phyloP scores from a whole-genome alignment of 2,329 filamentous ascomycete genomes.

The Aspergillus fijiensis region DNA sequence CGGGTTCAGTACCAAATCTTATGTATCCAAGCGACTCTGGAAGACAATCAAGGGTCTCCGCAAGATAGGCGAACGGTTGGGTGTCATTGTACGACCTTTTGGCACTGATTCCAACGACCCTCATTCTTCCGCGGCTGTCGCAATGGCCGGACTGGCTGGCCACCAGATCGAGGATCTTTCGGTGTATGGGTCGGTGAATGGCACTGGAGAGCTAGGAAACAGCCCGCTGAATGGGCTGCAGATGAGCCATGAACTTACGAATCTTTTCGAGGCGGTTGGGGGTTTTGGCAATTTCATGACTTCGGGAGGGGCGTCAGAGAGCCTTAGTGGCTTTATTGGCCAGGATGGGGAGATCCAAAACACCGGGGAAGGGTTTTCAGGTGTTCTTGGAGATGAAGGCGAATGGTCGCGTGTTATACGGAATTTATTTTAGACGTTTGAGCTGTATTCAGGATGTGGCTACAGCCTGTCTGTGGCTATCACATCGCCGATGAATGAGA shows the following conservation, averaged over 20 bases:
- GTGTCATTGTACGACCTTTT: slow-evolving; percentile 47
- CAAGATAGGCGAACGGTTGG: slow-evolving; percentile 61
- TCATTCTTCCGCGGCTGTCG: slow-evolving; percentile 62
- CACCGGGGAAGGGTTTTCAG: slow-evolving; percentile 45
- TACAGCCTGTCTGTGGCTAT: too few species aligned
- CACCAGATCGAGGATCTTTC: slow-evolving; percentile 60
- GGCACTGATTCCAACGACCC: slow-evolving; percentile 51
- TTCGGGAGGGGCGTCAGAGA: slow-evolving; percentile 33
- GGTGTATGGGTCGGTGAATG: slow-evolving; percentile 45
- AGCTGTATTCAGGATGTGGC: not conserved
- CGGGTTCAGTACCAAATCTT: slow-evolving; percentile 61
- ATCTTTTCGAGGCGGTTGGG: slow-evolving; percentile 63
- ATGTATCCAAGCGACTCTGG: slow-evolving; percentile 63
- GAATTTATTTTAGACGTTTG: slow-evolving; percentile 52
- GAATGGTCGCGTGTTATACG: slow-evolving; percentile 60
- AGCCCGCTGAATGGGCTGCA: slow-evolving; percentile 61
- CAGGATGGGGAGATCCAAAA: slow-evolving; percentile 41
- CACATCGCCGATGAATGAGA: too few species aligned
- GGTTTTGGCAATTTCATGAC: slow-evolving; percentile 48
- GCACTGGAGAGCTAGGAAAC: slow-evolving; percentile 46
- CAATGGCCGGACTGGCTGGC: slow-evolving; percentile 65
- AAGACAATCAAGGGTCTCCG: slow-evolving; percentile 64
- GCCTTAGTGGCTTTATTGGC: slow-evolving; percentile 40
- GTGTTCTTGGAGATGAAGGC: slow-evolving; percentile 56
- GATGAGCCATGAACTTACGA: slow-evolving; percentile 60